phyloP scores from a whole-genome alignment of 495 filamentous ascomycete species.

The Paragyromitra xinjiangensis region DNA sequence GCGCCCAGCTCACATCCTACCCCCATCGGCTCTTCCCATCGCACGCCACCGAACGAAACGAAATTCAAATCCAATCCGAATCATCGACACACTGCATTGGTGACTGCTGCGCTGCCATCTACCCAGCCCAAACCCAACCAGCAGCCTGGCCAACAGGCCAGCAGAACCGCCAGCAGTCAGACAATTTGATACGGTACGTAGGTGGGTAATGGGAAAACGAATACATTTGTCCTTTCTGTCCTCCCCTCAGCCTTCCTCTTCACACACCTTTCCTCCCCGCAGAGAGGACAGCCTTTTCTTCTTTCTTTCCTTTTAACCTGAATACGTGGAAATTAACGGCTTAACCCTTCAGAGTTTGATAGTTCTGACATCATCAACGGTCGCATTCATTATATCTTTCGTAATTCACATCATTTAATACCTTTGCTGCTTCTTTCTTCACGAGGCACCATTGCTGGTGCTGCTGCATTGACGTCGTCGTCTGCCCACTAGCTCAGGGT shows the following conservation, averaged over 20 bases:
- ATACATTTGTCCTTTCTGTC: slow-evolving; percentile 43
- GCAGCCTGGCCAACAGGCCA: slow-evolving; percentile 27
- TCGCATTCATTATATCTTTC: slow-evolving; percentile 41
- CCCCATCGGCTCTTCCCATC: slow-evolving; percentile 41
- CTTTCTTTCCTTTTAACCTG: slow-evolving; percentile 6
- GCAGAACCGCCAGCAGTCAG: slow-evolving; percentile 45
- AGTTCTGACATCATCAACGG: slow-evolving; percentile 35
- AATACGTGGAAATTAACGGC: slow-evolving; percentile 28
- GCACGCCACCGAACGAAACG: slow-evolving; percentile 44
- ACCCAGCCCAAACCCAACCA: slow-evolving; percentile 32
- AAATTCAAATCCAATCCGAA: slow-evolving; percentile 48
- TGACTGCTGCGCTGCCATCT: slow-evolving; percentile 47
- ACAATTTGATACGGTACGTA: slow-evolving; percentile 36
- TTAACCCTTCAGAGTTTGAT: slow-evolving; percentile 15
- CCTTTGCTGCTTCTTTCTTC: slow-evolving; percentile 16
- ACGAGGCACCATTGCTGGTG: slow-evolving; percentile 10
- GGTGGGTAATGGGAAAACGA: slow-evolving; percentile 35
- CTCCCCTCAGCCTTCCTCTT: slow-evolving; percentile 13
- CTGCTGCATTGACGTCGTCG: slow-evolving; percentile 3
- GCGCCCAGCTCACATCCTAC: slow-evolving; percentile 30
- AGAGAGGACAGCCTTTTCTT: slow-evolving; percentile 14
- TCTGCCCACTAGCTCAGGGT: slow-evolving; percentile 20
- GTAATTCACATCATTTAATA: slow-evolving; percentile 32
- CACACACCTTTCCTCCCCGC: background rate
- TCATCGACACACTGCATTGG: slow-evolving; percentile 52